Percentiles rank a stretch among this genome's conserved stretches.
phyloP scores from a whole-genome alignment of 2,329 filamentous ascomycete genomes.

The Pestalotiopsis sp. region DNA sequence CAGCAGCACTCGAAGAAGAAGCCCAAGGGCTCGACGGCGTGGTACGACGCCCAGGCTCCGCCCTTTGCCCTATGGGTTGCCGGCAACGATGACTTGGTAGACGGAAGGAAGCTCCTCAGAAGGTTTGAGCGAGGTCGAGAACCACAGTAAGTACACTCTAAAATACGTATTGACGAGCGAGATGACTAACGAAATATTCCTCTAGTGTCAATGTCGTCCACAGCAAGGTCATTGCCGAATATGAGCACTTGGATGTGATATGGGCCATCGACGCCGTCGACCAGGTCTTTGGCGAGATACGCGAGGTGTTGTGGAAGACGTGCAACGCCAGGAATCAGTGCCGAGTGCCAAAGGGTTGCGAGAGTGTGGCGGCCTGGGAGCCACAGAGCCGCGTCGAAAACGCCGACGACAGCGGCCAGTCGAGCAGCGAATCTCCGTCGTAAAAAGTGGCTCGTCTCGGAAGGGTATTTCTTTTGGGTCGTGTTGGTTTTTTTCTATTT shows the following conservation, averaged over 20 bases:
- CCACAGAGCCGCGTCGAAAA: conserved; percentile 18
- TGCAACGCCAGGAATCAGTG: conserved; percentile 58
- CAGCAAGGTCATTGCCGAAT: conserved; percentile 79
- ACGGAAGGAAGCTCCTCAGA: conserved; percentile 73
- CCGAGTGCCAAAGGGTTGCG: conserved; percentile 67
- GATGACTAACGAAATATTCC: too few species aligned
- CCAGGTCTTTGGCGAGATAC: conserved; percentile 79
- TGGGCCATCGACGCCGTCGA: conserved; percentile 91
- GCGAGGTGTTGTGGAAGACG: conserved; percentile 84
- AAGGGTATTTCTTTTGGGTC: not conserved
- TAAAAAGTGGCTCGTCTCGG: conserved; percentile 7
- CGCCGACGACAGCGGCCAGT: conserved; percentile 28
- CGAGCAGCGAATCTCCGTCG: conserved; percentile 32
- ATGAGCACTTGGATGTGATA: conserved; percentile 92
- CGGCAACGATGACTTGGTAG: conserved; percentile 81
- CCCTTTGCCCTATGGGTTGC: conserved; percentile 89
- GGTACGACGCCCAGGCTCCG: conserved; percentile 80
- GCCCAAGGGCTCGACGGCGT: conserved; percentile 61
- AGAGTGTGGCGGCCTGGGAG: conserved; percentile 47
- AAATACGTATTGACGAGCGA: too few species aligned
- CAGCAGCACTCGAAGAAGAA: conserved; percentile 37
- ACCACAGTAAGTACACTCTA: conserved; percentile 51
- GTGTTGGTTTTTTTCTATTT: not conserved
- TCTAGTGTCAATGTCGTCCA: conserved; percentile 71
- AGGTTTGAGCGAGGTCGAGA: conserved; percentile 78